Base-by-base conservation (phyloP, 306 rosid species). In the Lupinus albus region DNA sequence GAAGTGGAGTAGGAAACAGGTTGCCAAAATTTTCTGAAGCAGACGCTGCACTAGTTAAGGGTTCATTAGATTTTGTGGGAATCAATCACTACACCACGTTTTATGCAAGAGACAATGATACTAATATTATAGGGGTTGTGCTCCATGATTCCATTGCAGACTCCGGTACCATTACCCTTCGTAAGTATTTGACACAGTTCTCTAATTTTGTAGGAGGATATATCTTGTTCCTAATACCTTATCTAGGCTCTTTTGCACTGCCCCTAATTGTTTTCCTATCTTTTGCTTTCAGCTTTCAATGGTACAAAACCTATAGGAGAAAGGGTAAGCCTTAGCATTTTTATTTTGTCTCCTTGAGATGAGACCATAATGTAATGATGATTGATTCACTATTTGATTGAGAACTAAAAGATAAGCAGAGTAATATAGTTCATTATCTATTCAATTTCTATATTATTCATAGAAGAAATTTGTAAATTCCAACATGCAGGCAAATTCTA, bases 41-140 rank as follows among this genome's bases (percentile, higher is more conserved):
- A 0, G 88, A 90, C 82, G 41, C 87, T 12, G 36, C 90, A 68
- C 83, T 85, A 56, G 41, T 94, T 6, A 85, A 86, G 72, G 95
- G 96, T 48, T 94, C 99, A 33, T 45, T 85, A 69, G 97, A 94
- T 78, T 94, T 94, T 77, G 85, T 94, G 10, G 99, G 96, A 55
- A 94, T 94, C 39, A 94, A 94, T 74, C 97, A 94, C 81, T 94
- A 90, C 83, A 94, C 97, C 21, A 88, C 99, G 1, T 85, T 61
- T 73, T 86, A 78, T 79, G 95, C 92, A 15, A 62, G 55, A 14
- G 38, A 82, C 52, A 76, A 82, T 71, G 8, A 72, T 36, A n/a
- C 77, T 51, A 62, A 62, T 64, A 0, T 61, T n/a, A 36, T 84
- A 8, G 85, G 82, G 14, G 5, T 1, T 38, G 16, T 74, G 10